phyloP scores from a whole-genome alignment of 2,329 filamentous ascomycete genomes.

The Clonostachys sp. region DNA sequence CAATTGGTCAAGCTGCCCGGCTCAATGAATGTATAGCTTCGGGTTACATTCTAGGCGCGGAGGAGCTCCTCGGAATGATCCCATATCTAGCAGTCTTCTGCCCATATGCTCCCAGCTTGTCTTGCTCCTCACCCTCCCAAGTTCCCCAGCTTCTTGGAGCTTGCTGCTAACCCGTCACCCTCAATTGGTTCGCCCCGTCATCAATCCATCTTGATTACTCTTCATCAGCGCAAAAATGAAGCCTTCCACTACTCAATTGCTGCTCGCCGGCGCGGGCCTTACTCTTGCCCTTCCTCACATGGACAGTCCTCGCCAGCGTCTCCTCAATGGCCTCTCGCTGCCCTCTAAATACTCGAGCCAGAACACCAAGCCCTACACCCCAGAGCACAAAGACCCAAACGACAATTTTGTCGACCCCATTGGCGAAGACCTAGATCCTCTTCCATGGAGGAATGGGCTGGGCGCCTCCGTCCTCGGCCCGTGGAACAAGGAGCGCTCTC shows the following conservation, averaged over 20 bases:
- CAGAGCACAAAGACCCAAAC: conserved; percentile 54
- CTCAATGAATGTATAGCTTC: no score
- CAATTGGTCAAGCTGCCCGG: no score
- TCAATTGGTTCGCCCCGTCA: background rate
- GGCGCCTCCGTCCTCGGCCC: conserved; percentile 66
- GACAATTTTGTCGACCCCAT: conserved; percentile 59
- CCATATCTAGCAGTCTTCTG: no score
- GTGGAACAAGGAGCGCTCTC: conserved; percentile 62
- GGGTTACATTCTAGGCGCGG: no score
- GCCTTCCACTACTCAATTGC: conserved; percentile 14
- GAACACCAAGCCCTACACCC: conserved; percentile 51
- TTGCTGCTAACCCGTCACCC: no score
- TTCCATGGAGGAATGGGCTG: conserved; percentile 59
- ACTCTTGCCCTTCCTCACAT: conserved; percentile 20
- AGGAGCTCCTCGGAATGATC: no score
- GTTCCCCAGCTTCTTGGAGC: no score
- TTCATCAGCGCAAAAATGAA: conserved; percentile 12
- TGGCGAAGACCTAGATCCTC: conserved; percentile 55
- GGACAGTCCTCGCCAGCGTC: conserved; percentile 51
- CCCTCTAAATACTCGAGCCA: conserved; percentile 20
- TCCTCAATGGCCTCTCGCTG: conserved; percentile 42
- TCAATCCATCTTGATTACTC: background rate
- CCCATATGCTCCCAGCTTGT: no score
- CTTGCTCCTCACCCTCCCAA: no score
- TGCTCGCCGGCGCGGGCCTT: conserved; percentile 16